Percentiles rank a stretch among this genome's conserved stretches.
phyloP scores from a whole-genome alignment of 2,329 filamentous ascomycete genomes.

The Colletotrichum gigasporum region DNA sequence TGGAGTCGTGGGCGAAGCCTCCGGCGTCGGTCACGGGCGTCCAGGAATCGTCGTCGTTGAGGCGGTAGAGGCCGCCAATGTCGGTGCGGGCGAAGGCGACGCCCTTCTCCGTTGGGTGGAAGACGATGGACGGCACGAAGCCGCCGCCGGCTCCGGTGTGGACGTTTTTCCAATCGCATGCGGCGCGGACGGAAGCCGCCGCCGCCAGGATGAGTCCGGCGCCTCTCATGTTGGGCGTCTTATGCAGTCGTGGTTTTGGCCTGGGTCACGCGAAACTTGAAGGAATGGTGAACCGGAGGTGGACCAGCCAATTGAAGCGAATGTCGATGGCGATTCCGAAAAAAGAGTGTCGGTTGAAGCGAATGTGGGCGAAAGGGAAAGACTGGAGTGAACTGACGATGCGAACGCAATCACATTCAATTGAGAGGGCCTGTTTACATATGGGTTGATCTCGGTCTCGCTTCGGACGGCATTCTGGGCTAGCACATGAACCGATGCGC shows the following conservation, averaged over 20 bases:
- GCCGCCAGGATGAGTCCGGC: constrained; percentile 30
- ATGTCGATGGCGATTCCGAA: not conserved
- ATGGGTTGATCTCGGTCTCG: not conserved
- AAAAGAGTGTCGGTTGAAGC: constrained; percentile 1
- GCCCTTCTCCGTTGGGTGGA: constrained; percentile 60
- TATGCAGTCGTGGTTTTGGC: not conserved
- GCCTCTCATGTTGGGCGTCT: constrained; percentile 10
- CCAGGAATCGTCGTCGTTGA: constrained; percentile 65
- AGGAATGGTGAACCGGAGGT: constrained; percentile 1
- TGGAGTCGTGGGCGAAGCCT: constrained; percentile 47
- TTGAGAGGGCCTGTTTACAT: constrained; percentile 1
- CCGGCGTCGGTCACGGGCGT: constrained; percentile 59
- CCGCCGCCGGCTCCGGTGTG: constrained; percentile 65
- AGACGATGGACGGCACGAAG: constrained; percentile 66
- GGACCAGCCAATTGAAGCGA: constrained; percentile 14
- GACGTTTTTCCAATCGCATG: constrained; percentile 58
- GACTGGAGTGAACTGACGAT: not conserved
- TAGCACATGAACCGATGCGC: not conserved
- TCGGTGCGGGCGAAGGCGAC: constrained; percentile 66
- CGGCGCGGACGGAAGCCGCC: constrained; percentile 40
- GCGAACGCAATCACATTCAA: not conserved
- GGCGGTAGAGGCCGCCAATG: constrained; percentile 65
- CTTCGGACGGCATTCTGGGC: not conserved
- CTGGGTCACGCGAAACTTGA: not conserved
- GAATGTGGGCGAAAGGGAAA: not conserved